phyloP scores from a whole-genome alignment of 1,139 yeast species.

The Torulaspora globosa region DNA sequence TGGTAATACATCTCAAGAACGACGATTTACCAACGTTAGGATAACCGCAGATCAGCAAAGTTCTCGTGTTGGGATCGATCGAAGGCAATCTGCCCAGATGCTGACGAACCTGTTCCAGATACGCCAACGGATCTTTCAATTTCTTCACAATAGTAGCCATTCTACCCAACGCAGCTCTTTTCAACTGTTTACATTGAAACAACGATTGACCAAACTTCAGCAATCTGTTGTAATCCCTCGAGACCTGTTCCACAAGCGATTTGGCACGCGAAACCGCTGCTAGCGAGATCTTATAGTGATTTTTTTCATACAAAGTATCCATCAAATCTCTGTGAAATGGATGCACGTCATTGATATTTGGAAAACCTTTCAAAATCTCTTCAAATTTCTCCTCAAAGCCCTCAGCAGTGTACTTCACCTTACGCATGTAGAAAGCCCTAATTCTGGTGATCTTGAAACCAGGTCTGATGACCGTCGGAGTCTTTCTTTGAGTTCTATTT shows the following conservation, averaged over 20 bases:
- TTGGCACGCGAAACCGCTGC: conserved; percentile 94
- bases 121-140: conserved; percentile 85
- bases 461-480: conserved; percentile 95
- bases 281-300: conserved; percentile 95
- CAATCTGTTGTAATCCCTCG: conserved; percentile 89
- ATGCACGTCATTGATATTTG: conserved; percentile 94
- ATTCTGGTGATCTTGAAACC: conserved; percentile 96
- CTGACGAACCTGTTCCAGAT: conserved; percentile 97
- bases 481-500: conserved; percentile 95
- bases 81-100: conserved; percentile 97
- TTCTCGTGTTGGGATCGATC: conserved; percentile 97
- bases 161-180: conserved; percentile 97
- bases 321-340: conserved; percentile 97
- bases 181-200: conserved; percentile 96
- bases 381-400: conserved; percentile 91
- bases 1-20: conserved; percentile 85
- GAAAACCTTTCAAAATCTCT: conserved; percentile 82
- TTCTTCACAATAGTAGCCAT: conserved; percentile 98
- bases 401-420: conserved; percentile 91
- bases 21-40: conserved; percentile 99
- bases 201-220: conserved; percentile 95
- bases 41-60: conserved; percentile 94
- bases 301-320: conserved; percentile 96
- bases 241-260: conserved; percentile 88
- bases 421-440: conserved; percentile 97